Conservation (phyloP, 345 rosid genomes). For the Camelina hispida region DNA sequence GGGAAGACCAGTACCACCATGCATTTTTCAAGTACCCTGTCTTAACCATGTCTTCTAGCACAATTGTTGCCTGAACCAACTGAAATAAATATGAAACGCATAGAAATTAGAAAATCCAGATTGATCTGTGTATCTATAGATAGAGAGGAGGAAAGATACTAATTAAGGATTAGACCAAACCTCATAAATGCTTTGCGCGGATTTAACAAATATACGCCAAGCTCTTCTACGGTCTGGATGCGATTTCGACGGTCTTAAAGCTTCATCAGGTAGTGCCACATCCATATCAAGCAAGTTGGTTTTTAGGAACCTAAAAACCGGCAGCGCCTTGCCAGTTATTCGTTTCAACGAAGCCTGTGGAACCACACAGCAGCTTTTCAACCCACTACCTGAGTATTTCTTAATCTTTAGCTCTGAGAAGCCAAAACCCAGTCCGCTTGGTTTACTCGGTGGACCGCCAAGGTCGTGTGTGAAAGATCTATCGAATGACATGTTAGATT, state of each 20-base stretch:
- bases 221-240: conserved; percentile 65
- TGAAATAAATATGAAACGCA: conserved; percentile 41
- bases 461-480: conserved; percentile 45
- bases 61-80: conserved; percentile 89
- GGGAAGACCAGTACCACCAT: conserved; percentile 99
- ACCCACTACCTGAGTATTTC: conserved; percentile 45
- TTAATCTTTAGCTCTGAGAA: conserved; percentile 53
- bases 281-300: conserved; percentile 91
- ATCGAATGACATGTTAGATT: conserved; percentile 40
- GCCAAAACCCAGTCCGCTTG: conserved; percentile 43
- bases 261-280: conserved; percentile 81
- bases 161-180: conserved; percentile 44
- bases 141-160: conserved; percentile 18
- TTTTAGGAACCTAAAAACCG: conserved; percentile 64
- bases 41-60: conserved; percentile 90
- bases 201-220: conserved; percentile 86
- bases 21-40: conserved; percentile 77
- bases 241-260: conserved; percentile 72
- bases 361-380: conserved; percentile 61
- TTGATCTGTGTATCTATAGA: background rate
- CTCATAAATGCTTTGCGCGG: conserved; percentile 83
- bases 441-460: conserved; percentile 35
- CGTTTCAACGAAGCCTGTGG: conserved; percentile 81
- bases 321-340: conserved; percentile 61
- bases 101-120: conserved; percentile 14